These are phyloP conservation scores for Senecio squalidus DNA, from an alignment of 140 eudicot genomes.

Conservation along the genomic window DNA sequence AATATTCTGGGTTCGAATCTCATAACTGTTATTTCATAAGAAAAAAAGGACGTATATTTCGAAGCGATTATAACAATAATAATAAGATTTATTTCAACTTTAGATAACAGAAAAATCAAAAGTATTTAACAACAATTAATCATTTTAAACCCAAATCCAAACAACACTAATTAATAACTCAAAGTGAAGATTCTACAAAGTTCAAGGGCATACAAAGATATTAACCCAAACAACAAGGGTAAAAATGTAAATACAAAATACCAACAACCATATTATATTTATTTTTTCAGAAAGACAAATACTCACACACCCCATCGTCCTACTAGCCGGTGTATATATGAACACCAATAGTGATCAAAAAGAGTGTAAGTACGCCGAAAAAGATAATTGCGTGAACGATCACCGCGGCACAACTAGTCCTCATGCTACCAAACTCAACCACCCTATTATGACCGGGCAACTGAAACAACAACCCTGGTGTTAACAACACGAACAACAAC, in stretches of 20 bases:
- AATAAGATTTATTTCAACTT: no score
- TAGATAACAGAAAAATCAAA: no score
- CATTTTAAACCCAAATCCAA: no score
- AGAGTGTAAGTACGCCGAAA: slow-evolving; percentile 49
- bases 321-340: slow-evolving; percentile 40
- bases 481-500: slow-evolving; percentile 43
- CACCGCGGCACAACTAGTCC: slow-evolving; percentile 51
- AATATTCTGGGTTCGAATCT: no score
- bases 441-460: slow-evolving; percentile 45
- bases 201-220: not conserved
- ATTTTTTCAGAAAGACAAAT: no score
- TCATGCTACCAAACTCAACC: slow-evolving; percentile 61
- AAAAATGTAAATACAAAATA: slow-evolving; percentile 8
- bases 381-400: slow-evolving; percentile 47
- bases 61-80: no score
- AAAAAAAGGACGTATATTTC: no score
- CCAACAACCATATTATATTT: no score
- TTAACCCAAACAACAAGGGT: slow-evolving; percentile 5
- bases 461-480: slow-evolving; percentile 65
- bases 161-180: not conserved
- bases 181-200: not conserved
- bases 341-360: slow-evolving; percentile 42
- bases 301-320: no score
- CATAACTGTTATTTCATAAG: no score
- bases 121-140: no score